Evolutionary conservation across 768 basidiomycete species (phyloP).

Genomic region (Pulveroboletus sp.): DNA sequence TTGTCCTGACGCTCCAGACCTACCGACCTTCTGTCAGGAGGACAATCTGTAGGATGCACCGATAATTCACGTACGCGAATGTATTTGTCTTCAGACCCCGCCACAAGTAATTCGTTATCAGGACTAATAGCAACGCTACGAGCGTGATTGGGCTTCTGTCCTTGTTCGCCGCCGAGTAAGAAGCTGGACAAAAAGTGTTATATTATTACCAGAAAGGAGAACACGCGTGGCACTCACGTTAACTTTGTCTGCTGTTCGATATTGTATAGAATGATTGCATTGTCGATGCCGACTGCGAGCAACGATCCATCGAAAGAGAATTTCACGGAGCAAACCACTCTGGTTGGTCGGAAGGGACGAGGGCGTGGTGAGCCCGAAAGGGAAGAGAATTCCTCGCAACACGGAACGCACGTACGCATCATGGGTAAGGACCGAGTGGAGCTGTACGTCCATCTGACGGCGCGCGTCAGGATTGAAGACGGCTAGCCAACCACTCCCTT

Average conservation of each 20-base stretch:
- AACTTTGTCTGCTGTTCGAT: slow-evolving; percentile 21
- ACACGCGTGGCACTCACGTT: slow-evolving; percentile 17
- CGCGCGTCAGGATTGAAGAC: slow-evolving; percentile 47
- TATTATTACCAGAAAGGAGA: background rate
- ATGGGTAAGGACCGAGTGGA: slow-evolving; percentile 72
- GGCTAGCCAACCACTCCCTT: slow-evolving; percentile 50
- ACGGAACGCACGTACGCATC: slow-evolving; percentile 56
- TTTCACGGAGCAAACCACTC: slow-evolving; percentile 29
- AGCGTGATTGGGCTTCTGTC: slow-evolving; percentile 24
- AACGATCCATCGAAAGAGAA: slow-evolving; percentile 30
- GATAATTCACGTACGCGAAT: slow-evolving; percentile 25
- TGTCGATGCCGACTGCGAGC: slow-evolving; percentile 32
- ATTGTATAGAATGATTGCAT: slow-evolving; percentile 29
- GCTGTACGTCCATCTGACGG: slow-evolving; percentile 47
- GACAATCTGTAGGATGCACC: background rate
- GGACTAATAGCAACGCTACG: slow-evolving; percentile 32
- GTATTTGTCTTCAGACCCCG: slow-evolving; percentile 33
- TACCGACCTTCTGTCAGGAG: slow-evolving; percentile 8
- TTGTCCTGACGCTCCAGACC: slow-evolving; percentile 26
- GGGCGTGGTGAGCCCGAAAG: slow-evolving; percentile 7
- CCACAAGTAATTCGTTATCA: slow-evolving; percentile 26
- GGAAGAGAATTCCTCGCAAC: slow-evolving; percentile 1
- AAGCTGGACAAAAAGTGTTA: slow-evolving; percentile 16
- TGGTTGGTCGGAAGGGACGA: slow-evolving; percentile 6
- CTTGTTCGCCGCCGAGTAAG: slow-evolving; percentile 24